Percentiles rank a stretch among this genome's conserved stretches.
Conservation (phyloP, 169 alveolate species). For the Plasmodium coatneyi region DNA sequence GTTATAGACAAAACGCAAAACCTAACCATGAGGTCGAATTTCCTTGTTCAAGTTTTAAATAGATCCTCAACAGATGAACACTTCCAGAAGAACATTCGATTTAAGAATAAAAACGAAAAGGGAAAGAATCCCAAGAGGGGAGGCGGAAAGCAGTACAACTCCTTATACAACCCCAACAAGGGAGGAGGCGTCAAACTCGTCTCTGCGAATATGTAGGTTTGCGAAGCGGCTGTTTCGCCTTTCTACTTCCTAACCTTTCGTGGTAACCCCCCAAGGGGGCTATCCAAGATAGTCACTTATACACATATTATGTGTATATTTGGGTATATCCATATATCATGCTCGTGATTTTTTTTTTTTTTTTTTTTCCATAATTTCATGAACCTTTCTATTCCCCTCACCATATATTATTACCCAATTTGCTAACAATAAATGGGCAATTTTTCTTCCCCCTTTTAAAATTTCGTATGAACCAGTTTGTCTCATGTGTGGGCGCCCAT, state of each 20-base stretch:
- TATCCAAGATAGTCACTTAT: neutral
- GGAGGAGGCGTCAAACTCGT: neutral
- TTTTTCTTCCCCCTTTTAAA: neutral
- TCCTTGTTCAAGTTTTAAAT: slow-evolving; percentile 85
- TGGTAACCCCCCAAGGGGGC: neutral
- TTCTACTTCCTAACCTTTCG: neutral
- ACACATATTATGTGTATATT: neutral
- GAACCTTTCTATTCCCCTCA: neutral
- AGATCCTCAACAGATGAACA: slow-evolving; percentile 75
- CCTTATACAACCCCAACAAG: slow-evolving; percentile 8
- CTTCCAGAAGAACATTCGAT: slow-evolving; percentile 47
- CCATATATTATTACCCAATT: neutral
- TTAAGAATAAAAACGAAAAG: slow-evolving; percentile 64
- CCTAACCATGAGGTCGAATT: slow-evolving; percentile 85
- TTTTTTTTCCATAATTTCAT: neutral
- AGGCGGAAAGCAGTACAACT: slow-evolving; percentile 19
- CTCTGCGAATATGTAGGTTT: slow-evolving; percentile 3
- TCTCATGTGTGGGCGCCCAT: neutral
- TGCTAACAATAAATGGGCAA: neutral
- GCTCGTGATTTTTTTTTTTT: neutral
- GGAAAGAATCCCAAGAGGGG: slow-evolving; percentile 18
- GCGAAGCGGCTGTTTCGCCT: neutral
- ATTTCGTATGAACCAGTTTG: neutral
- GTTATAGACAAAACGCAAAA: slow-evolving; percentile 90
- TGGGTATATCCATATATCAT: neutral